phyloP scores from a whole-genome alignment of 2,329 filamentous ascomycete species.

The Emmonsia crescens region DNA sequence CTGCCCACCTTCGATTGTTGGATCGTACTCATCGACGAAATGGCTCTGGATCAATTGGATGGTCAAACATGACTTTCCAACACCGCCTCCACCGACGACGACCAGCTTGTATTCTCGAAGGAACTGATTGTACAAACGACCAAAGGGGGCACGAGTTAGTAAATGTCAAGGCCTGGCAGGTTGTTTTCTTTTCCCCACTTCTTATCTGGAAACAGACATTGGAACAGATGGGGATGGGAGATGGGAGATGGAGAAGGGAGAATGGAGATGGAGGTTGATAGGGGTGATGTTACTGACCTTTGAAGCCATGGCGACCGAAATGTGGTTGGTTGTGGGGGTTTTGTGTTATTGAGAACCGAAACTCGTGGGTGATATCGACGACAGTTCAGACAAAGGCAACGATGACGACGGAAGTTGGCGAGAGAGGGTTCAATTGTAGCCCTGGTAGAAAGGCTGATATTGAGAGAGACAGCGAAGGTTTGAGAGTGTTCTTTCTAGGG shows the following conservation, averaged over 20 bases:
- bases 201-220: constrained; percentile 6
- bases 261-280: constrained; percentile 2
- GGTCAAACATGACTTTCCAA: constrained; percentile 97
- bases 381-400: not conserved
- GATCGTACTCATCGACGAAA: constrained; percentile 99
- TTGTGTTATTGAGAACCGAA: not conserved
- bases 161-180: not conserved
- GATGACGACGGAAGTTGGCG: not conserved
- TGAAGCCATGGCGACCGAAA: constrained; percentile 19
- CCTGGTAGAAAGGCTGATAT: not conserved
- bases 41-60: constrained; percentile 94
- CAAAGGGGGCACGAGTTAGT: constrained; percentile 11
- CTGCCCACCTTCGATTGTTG: constrained; percentile 78
- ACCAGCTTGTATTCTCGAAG: constrained; percentile 91
- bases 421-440: not conserved
- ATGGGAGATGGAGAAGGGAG: constrained; percentile 3
- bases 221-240: constrained; percentile 2
- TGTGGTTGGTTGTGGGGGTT: not conserved
- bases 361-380: not conserved
- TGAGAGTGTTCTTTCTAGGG: not conserved
- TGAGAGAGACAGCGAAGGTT: not conserved
- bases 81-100: constrained; percentile 93
- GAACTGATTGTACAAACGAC: constrained; percentile 44
- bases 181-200: not conserved
- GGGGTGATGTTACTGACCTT: constrained; percentile 16